Base-by-base conservation (phyloP, 805 yeast genomes). In the Saccharomycopsis javanensis region DNA sequence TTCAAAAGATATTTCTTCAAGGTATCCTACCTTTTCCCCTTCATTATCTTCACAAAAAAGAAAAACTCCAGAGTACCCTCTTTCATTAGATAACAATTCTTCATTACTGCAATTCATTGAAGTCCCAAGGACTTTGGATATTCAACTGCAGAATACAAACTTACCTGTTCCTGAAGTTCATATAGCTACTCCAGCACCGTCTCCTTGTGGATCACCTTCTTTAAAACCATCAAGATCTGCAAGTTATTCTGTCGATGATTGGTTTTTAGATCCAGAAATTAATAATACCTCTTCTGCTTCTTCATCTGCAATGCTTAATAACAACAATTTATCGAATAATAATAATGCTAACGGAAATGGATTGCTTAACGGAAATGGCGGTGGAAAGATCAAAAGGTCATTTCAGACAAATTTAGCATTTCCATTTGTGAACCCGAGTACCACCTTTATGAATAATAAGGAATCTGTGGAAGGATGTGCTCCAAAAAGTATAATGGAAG, bases 141-240 rank as follows among this genome's bases (percentile, higher is more conserved):
- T 74, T 4, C 79, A 76, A 57, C 69, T 75, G 5, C 63, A 74
- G 4, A 72, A 75, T 52, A 70, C 75, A 11, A 72, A 75, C 37
- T 67, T 79, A 23, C 85, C 84, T 1, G 71, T 78, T 0, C 83
- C 81, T 45, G 70, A 79, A 0, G 72, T 84, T 4, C 91, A 86
- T 67, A 77, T 89, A 10, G 91, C 96, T 0, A 88, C 96, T 0
- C 96, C 96, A 0, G 86, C 86, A 1, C 94, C 96, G 2, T 87
- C 96, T 0, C 96, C 96, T 0, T 83, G 86, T 0, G 66, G 76
- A 16, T 75, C 81, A 1, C 86, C 87, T 3, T 54, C 70, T 16
- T 48, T 66, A 33, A 68, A 69, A 28, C 59, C 62, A 33, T 38
- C 66, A 16, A 42, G 15, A 42, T 42, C 28, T 6, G 23, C 48